Percentiles rank a stretch among this genome's conserved stretches.
Conservation (phyloP, 2,329 filamentous ascomycete genomes). For the Fusarium tanahbumbuense region DNA sequence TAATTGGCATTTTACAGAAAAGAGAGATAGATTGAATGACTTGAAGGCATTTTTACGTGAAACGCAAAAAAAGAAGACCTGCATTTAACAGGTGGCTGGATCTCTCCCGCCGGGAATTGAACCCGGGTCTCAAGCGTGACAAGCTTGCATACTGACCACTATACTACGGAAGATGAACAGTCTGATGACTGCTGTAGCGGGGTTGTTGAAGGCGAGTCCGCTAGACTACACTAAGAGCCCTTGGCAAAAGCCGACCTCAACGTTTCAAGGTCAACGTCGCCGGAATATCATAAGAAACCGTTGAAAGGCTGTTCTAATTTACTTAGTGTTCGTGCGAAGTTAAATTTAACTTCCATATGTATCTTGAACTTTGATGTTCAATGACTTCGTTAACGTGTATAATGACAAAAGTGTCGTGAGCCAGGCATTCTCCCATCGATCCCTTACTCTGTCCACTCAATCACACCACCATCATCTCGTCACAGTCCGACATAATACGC, state of each 20-base stretch:
- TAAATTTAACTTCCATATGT: rapidly evolving
- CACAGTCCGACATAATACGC: background rate
- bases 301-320: too few species aligned
- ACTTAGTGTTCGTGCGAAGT: too few species aligned
- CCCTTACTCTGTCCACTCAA: background rate
- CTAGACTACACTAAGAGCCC: background rate
- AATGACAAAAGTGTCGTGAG: background rate
- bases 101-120: constrained; percentile 17
- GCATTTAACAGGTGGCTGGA: constrained; percentile 8
- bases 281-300: background rate
- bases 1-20: too few species aligned
- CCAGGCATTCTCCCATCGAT: background rate
- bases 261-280: background rate
- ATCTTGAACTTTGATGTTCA: background rate
- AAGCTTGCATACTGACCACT: constrained; percentile 18
- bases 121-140: constrained; percentile 16
- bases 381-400: background rate
- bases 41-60: too few species aligned
- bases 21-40: too few species aligned
- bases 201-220: background rate
- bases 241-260: rapidly evolving
- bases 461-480: background rate
- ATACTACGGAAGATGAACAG: constrained; percentile 17
- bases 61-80: background rate
- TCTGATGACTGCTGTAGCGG: constrained; percentile 9